phyloP scores from a whole-genome alignment of 768 basidiomycete species.

The Amanita inopinata region DNA sequence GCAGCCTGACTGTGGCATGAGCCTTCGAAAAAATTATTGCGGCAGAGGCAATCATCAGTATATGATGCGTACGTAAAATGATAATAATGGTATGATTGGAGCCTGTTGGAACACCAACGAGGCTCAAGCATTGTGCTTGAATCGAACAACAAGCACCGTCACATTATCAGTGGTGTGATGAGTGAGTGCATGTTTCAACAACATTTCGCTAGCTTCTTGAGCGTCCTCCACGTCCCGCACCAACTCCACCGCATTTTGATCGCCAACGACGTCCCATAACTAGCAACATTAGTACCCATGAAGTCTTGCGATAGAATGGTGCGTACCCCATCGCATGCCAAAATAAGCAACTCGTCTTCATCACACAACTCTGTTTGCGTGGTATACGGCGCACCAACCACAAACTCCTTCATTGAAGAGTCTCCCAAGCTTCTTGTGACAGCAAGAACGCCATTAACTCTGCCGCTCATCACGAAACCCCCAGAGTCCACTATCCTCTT shows the following conservation, averaged over 20 bases:
- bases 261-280: constrained; percentile 95
- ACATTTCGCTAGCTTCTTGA: constrained; percentile 65
- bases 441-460: constrained; percentile 95
- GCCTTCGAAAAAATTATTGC: no score
- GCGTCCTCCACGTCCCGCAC: constrained; percentile 66
- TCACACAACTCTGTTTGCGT: constrained; percentile 92
- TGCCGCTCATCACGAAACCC: constrained; percentile 97
- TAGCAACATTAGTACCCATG: no score
- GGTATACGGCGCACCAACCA: constrained; percentile 95
- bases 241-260: constrained; percentile 85
- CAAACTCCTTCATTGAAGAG: constrained; percentile 98
- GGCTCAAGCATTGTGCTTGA: constrained; percentile 38
- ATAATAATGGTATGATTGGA: no score
- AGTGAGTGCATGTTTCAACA: constrained; percentile 76
- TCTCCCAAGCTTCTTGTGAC: constrained; percentile 96
- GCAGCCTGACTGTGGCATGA: no score
- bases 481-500: constrained; percentile 97
- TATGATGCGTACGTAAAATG: no score
- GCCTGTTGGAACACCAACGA: no score
- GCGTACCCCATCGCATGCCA: constrained; percentile 95
- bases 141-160: constrained; percentile 81
- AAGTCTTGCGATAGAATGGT: no score
- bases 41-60: no score
- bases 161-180: constrained; percentile 95
- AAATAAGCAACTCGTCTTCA: constrained; percentile 88